phyloP scores from a whole-genome alignment of 768 basidiomycete species.

The Cyclocybe aegerita region DNA sequence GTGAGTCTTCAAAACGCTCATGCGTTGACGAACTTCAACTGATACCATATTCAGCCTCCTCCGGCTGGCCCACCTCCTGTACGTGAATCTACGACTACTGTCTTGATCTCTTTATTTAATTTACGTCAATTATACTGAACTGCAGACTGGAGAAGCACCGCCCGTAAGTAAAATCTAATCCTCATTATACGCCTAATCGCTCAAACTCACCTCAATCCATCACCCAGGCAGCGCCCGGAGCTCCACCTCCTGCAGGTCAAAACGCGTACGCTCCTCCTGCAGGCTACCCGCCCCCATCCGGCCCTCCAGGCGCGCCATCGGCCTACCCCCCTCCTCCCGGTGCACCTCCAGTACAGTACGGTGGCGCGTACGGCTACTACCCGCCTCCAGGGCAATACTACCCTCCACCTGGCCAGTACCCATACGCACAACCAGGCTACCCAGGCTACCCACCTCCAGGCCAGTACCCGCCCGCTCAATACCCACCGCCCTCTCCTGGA shows the following conservation, averaged over 20 bases:
- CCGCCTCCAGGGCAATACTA: conserved; percentile 11
- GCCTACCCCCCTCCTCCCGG: conserved; percentile 6
- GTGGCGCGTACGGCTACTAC: too few species aligned
- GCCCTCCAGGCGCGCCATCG: too few species aligned
- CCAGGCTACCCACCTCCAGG: conserved; percentile 7
- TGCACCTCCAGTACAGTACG: conserved; percentile 6
- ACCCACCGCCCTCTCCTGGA: conserved; percentile 8
- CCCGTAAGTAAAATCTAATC: not conserved
- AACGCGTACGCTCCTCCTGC: not conserved
- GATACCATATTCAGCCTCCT: too few species aligned
- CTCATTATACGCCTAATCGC: not conserved
- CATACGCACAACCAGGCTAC: conserved; percentile 12
- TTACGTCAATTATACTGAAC: too few species aligned
- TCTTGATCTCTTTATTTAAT: too few species aligned
- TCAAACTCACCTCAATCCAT: not conserved
- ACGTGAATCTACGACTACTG: too few species aligned
- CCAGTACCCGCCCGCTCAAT: conserved; percentile 11
- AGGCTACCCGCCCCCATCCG: not conserved
- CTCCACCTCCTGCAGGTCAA: not conserved
- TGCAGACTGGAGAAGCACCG: not conserved
- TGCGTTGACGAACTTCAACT: too few species aligned
- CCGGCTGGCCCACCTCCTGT: too few species aligned
- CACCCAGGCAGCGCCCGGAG: not conserved
- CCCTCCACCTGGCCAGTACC: conserved; percentile 21
- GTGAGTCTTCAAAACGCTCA: too few species aligned